phyloP scores from a whole-genome alignment of 345 rosid species.

The Camelina neglecta region DNA sequence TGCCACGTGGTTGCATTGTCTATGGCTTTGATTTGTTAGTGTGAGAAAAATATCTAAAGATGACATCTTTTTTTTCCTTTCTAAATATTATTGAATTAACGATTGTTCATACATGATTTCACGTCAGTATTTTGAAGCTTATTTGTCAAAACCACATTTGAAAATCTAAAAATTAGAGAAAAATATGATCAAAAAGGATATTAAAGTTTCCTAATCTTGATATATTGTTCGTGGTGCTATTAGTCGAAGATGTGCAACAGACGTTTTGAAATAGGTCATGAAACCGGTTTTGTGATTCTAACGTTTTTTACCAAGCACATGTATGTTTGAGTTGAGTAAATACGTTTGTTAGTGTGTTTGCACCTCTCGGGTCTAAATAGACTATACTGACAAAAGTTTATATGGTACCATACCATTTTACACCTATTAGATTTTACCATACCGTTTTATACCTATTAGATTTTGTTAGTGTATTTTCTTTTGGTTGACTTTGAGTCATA shows the following conservation, averaged over 20 bases:
- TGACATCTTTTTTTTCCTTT: neutral
- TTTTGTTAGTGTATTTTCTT: neutral
- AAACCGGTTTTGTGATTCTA: neutral
- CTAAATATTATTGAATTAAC: neutral
- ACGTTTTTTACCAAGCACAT: neutral
- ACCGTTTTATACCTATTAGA: neutral
- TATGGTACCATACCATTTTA: no score
- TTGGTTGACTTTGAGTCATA: neutral
- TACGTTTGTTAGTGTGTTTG: neutral
- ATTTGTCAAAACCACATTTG: neutral
- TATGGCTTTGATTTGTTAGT: neutral
- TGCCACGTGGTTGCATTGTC: constrained; percentile 19
- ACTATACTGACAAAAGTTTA: no score
- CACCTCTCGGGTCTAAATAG: no score
- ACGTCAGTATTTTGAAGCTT: neutral
- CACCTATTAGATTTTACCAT: neutral
- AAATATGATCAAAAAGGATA: neutral
- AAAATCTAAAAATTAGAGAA: neutral
- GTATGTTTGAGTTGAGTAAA: neutral
- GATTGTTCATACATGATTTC: neutral
- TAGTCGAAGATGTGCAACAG: neutral
- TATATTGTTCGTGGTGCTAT: neutral
- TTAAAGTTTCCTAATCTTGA: neutral
- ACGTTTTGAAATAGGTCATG: neutral
- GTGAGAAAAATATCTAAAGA: neutral